Evolutionary conservation across 2,329 filamentous ascomycete species (phyloP).

Genomic region (Diaporthe nobilis): DNA sequence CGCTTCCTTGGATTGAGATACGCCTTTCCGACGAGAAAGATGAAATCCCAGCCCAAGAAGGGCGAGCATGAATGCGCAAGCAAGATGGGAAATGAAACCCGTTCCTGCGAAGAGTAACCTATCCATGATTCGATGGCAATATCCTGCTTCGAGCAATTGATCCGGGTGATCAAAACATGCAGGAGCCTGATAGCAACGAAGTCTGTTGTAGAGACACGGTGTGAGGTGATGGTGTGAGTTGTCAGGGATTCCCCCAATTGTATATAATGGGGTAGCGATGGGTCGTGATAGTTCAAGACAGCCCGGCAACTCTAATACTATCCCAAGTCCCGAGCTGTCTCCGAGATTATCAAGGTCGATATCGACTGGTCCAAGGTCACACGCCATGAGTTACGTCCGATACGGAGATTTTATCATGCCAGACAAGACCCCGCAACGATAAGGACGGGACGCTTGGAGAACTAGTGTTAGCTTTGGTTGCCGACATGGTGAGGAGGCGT

Average conservation of each 20-base stretch:
- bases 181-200: background rate
- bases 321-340: slow-evolving; percentile 28
- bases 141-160: background rate
- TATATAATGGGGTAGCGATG: background rate
- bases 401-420: slow-evolving; percentile 37
- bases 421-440: slow-evolving; percentile 41
- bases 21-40: slow-evolving; percentile 12
- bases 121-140: slow-evolving; percentile 19
- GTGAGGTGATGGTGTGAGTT: background rate
- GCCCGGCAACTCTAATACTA: background rate
- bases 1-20: background rate
- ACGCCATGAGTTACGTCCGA: slow-evolving; percentile 31
- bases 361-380: slow-evolving; percentile 31
- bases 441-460: slow-evolving; percentile 26
- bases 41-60: slow-evolving; percentile 30
- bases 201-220: background rate
- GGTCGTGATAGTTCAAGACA: background rate
- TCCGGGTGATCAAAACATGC: background rate
- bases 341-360: slow-evolving; percentile 32
- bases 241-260: background rate
- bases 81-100: background rate
- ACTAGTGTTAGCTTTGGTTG: background rate
- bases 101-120: background rate
- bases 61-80: slow-evolving; percentile 1
- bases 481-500: background rate